phyloP scores from a whole-genome alignment of 1,284 basidiomycete genomes.

The Phylloboletellus chloephorus region DNA sequence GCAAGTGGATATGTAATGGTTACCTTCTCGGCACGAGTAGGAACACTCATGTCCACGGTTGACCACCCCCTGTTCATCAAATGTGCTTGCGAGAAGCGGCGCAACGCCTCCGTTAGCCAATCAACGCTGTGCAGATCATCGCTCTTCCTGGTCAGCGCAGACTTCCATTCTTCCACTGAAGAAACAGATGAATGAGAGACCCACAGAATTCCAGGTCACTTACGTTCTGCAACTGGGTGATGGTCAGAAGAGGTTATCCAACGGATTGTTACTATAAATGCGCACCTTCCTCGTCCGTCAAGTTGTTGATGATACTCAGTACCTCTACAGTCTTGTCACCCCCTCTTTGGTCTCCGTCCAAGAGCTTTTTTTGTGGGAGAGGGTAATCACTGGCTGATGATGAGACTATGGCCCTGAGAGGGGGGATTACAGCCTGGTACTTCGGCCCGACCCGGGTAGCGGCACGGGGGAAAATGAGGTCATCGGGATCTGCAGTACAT shows the following conservation, averaged over 20 bases:
- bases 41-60: slow-evolving; percentile 58
- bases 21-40: slow-evolving; percentile 58
- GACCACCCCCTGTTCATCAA: slow-evolving; percentile 48
- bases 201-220: slow-evolving; percentile 10
- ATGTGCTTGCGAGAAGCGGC: slow-evolving; percentile 61
- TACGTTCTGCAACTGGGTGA: slow-evolving; percentile 26
- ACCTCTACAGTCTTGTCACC: slow-evolving; percentile 71
- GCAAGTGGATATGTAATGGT: slow-evolving; percentile 4
- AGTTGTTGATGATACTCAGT: slow-evolving; percentile 54
- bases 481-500: slow-evolving; percentile 70
- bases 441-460: slow-evolving; percentile 84
- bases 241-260: slow-evolving; percentile 19
- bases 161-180: slow-evolving; percentile 59
- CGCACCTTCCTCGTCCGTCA: slow-evolving; percentile 62
- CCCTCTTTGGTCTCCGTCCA: slow-evolving; percentile 55
- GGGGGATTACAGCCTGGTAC: slow-evolving; percentile 69
- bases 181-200: slow-evolving; percentile 6
- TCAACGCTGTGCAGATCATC: slow-evolving; percentile 58
- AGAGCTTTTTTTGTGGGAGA: slow-evolving; percentile 5
- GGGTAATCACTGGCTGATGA: slow-evolving; percentile 33
- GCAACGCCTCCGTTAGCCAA: slow-evolving; percentile 69
- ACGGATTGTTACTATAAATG: slow-evolving; percentile 18
- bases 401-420: slow-evolving; percentile 32
- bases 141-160: slow-evolving; percentile 44
- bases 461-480: slow-evolving; percentile 89